phyloP scores from a whole-genome alignment of 768 basidiomycete species.

The Agaricus sinodeliciosus region DNA sequence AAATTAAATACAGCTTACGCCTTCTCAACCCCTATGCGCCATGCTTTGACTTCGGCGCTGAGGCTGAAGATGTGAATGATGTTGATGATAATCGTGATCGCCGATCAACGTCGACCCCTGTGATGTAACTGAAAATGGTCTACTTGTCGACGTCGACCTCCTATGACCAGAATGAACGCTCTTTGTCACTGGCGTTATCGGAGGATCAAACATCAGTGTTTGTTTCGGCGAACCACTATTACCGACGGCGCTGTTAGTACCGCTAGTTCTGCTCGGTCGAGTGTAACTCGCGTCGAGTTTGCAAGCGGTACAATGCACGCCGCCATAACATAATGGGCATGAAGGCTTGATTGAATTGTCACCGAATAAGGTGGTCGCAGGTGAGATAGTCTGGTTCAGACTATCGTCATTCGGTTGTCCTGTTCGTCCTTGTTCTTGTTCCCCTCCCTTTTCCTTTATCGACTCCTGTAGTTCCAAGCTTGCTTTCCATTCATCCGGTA shows the following conservation, averaged over 20 bases:
- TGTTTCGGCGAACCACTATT: too few species aligned
- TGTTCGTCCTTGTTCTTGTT: neutral
- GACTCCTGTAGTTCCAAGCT: too few species aligned
- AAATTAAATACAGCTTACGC: neutral
- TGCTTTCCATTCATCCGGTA: constrained; percentile 11
- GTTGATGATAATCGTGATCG: constrained; percentile 3
- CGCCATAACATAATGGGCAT: constrained; percentile 5
- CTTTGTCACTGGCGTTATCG: too few species aligned
- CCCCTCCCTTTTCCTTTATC: neutral
- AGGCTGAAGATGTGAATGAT: neutral
- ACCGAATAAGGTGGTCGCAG: neutral
- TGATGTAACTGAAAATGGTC: constrained; percentile 8
- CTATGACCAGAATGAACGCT: too few species aligned
- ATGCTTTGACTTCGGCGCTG: neutral
- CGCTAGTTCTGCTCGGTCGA: neutral
- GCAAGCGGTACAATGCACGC: constrained; percentile 8
- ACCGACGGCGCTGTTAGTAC: too few species aligned
- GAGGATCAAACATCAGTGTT: too few species aligned
- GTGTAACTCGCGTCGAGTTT: constrained; percentile 6
- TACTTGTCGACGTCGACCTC: neutral
- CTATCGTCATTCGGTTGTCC: neutral
- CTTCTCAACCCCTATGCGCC: too few species aligned
- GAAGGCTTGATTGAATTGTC: constrained; percentile 3
- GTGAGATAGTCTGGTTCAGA: neutral
- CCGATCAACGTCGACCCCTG: constrained; percentile 8